Evolutionary conservation across 768 basidiomycete species (phyloP).

Genomic region (Udeniomyces megalosporus): DNA sequence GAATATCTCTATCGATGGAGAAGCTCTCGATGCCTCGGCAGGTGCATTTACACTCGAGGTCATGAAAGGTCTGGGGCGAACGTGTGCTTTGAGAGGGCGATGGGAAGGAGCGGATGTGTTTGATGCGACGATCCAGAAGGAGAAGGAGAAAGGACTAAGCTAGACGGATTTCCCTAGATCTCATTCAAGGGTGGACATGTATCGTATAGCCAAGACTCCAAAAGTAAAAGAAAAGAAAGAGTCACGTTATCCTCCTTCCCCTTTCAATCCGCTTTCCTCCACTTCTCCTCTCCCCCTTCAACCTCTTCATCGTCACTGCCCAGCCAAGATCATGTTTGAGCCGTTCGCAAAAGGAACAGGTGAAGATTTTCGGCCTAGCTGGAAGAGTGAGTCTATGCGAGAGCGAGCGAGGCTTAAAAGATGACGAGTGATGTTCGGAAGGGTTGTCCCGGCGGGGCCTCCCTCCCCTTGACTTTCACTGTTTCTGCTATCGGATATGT

Average conservation of each 20-base stretch:
- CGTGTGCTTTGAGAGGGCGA: background rate
- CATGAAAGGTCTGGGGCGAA: background rate
- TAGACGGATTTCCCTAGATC: too few relatives aligned
- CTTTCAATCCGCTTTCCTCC: background rate
- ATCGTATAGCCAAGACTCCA: too few relatives aligned
- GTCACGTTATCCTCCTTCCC: too few relatives aligned
- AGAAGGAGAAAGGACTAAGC: too few relatives aligned
- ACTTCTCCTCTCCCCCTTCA: background rate
- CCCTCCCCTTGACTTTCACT: background rate
- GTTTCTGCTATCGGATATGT: background rate
- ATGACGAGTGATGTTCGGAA: background rate
- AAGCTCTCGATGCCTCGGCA: background rate
- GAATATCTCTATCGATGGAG: slow-evolving; percentile 7
- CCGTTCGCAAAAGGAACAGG: background rate
- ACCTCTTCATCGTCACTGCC: too few relatives aligned
- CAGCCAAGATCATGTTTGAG: background rate
- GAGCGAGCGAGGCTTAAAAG: background rate
- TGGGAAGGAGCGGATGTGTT: slow-evolving; percentile 7
- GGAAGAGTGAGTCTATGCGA: background rate
- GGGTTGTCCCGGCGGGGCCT: too few relatives aligned
- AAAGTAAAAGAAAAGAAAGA: too few relatives aligned
- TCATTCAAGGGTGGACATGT: too few relatives aligned
- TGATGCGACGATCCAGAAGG: background rate
- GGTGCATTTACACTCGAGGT: background rate
- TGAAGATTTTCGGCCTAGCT: background rate